Evolutionary conservation across 2,329 filamentous ascomycete genomes (phyloP), one percentile per base, ranked within the genome.

Genomic region (Fusarium sulawesiense): DNA sequence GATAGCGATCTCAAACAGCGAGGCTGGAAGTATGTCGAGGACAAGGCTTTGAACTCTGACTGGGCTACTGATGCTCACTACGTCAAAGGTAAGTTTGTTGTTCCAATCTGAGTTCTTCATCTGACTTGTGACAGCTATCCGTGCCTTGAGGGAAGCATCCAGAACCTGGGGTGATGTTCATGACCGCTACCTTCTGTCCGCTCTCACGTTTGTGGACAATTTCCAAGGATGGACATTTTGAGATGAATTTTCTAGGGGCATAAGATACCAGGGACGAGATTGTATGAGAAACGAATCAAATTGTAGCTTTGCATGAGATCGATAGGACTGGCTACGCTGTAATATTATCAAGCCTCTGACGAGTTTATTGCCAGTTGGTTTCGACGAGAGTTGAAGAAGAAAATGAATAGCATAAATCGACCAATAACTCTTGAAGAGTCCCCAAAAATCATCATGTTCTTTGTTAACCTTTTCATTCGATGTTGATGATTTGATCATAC

Each of bases 1-100:
- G 83, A 85, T 7, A 66, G 70, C 12, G 88, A 93, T 46, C 74
- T 89, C n/a, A 85, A 87, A 41, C 87, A 84, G 3, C 89, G 89
- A 73, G 85, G 88, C 51, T 99, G 96, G 96, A 86, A 88, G 8
- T 92, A 92, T 79, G 91, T 95, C 7, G 86, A 90, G 55, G 82
- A 92, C 55, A 87, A 89, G 79, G 93, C 92, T 4, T 76, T 97
- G 20, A 88, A 87, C 56, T 91, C 91, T 12, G 79, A 86, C 54
- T 89, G 89, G 81, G 84, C 88, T 12, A 88, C 86, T 3, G 93
- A 98, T 80, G 87, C 92, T 20, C 92, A 97, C 80, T 98, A 90
- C 76, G 90, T 98, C 32, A 97, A 98, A 82, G 89, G 92, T 89
- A 80, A 78, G 83, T 70, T 29, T 21, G 5, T 23, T 21, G 6